These are phyloP conservation scores for Codiaeum variegatum DNA, from an alignment of 441 rosid species.

Conservation along the genomic window DNA sequence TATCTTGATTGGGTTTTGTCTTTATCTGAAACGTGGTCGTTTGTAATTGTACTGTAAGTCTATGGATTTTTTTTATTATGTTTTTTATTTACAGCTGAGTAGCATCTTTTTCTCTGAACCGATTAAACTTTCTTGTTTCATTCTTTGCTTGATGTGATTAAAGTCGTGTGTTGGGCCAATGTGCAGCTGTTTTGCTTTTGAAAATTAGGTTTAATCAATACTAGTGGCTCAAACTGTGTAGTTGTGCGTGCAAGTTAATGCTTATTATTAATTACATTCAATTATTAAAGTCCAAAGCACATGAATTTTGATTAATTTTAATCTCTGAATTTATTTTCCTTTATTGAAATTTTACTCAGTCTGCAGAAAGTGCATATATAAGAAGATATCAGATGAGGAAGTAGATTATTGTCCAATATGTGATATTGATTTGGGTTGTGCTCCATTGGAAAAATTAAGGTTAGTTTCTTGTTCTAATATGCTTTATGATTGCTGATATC, in stretches of 20 bases:
- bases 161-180: not conserved
- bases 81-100: not conserved
- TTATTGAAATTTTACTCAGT: conserved; percentile 39
- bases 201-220: conserved; percentile 5
- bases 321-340: not conserved
- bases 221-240: not conserved
- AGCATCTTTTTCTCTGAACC: not conserved
- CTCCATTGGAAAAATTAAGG: conserved; percentile 79
- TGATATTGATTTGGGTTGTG: conserved; percentile 63
- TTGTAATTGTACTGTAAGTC: conserved; percentile 15
- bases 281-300: not conserved
- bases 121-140: not conserved
- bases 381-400: conserved; percentile 71
- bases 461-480: conserved; percentile 10
- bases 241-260: not conserved
- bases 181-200: not conserved
- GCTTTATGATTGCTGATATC: not conserved
- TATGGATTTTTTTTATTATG: conserved; percentile 12
- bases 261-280: not conserved
- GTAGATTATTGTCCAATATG: conserved; percentile 75
- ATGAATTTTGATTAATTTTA: not conserved
- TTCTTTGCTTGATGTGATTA: conserved; percentile 8
- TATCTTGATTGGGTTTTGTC: conserved; percentile 26
- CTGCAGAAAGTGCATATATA: conserved; percentile 85
- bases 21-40: conserved; percentile 22